These are phyloP conservation scores for Yamadazyma oceani DNA, from an alignment of 1,139 yeast species.

Conservation along the genomic window DNA sequence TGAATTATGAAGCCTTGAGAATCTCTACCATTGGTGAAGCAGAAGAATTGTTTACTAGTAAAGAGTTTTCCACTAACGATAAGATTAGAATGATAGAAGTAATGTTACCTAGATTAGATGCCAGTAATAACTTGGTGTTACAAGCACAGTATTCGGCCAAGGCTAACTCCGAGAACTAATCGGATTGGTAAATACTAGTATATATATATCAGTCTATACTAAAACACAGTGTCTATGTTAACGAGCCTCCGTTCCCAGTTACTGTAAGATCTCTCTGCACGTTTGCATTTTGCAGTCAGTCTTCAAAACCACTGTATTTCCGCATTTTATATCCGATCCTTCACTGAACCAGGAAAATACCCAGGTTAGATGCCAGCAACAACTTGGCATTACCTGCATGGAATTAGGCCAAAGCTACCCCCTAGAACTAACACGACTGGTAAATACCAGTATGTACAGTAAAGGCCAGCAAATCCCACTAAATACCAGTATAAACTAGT, in stretches of 20 bases:
- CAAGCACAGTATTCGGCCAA: constrained; percentile 80
- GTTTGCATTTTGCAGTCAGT: no score
- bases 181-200: neutral
- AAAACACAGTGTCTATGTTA: no score
- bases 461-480: no score
- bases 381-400: constrained; percentile 70
- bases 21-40: constrained; percentile 68
- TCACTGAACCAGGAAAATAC: no score
- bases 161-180: constrained; percentile 45
- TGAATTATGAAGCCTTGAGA: constrained; percentile 53
- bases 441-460: neutral
- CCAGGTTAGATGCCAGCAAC: constrained; percentile 78
- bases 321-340: no score
- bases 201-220: neutral
- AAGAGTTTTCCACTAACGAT: constrained; percentile 56
- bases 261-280: neutral
- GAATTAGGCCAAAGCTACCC: constrained; percentile 68
- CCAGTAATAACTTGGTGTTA: constrained; percentile 63
- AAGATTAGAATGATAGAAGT: constrained; percentile 78
- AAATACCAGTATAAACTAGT: no score
- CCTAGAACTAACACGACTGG: constrained; percentile 20
- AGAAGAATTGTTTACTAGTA: constrained; percentile 53
- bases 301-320: no score
- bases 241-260: neutral
- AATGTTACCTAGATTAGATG: constrained; percentile 79